Conservation (phyloP, 2,329 filamentous ascomycete genomes). For the Colletotrichum euphorbiae region DNA sequence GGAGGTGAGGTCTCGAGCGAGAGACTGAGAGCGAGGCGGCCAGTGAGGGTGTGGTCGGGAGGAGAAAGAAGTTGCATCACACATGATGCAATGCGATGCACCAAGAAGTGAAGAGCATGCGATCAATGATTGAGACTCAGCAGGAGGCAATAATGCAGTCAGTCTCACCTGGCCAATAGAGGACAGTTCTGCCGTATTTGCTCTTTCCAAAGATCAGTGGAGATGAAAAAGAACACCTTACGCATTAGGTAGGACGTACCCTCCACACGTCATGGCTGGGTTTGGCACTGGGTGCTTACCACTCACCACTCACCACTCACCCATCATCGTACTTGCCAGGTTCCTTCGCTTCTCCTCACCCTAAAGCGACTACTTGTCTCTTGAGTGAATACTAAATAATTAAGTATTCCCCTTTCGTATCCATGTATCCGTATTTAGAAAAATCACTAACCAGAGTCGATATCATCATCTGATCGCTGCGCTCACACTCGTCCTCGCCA, state of each 20-base stretch:
- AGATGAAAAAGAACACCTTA: neutral
- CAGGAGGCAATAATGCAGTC: neutral
- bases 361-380: neutral
- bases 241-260: no score
- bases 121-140: neutral
- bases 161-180: neutral
- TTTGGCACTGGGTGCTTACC: neutral
- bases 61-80: slow-evolving; percentile 6
- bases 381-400: neutral
- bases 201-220: neutral
- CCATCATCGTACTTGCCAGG: no score
- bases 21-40: neutral
- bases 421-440: no score
- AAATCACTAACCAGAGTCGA: no score
- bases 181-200: no score
- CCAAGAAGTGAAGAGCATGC: slow-evolving; percentile 1
- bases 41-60: neutral
- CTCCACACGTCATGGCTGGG: neutral
- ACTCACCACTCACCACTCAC: neutral
- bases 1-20: neutral
- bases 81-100: slow-evolving; percentile 12
- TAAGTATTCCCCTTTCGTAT: neutral
- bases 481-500: no score
- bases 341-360: neutral
- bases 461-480: no score